phyloP scores from a whole-genome alignment of 2,329 filamentous ascomycete genomes.

The Dactylellina drechsleri region DNA sequence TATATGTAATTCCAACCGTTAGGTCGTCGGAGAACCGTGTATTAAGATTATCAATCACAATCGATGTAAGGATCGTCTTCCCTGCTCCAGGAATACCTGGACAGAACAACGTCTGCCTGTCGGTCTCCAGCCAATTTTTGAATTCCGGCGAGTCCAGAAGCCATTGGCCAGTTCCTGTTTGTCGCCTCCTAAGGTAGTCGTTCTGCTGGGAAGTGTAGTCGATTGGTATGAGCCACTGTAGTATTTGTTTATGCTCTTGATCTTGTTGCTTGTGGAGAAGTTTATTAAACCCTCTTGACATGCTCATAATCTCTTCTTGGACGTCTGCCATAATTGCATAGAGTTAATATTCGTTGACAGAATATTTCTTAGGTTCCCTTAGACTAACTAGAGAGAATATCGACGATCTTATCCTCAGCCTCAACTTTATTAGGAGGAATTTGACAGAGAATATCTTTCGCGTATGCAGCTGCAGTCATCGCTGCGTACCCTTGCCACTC shows the following conservation, averaged over 20 bases:
- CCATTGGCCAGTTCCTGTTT: slow-evolving; percentile 65
- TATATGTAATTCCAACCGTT: slow-evolving; percentile 62
- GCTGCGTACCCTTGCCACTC: too few species aligned
- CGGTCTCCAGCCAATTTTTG: slow-evolving; percentile 52
- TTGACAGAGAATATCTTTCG: slow-evolving; percentile 2
- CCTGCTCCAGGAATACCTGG: slow-evolving; percentile 26
- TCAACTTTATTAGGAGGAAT: not conserved
- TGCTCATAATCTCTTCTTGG: not conserved
- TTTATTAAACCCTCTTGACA: too few species aligned
- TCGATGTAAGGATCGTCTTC: slow-evolving; percentile 18
- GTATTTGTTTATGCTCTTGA: not conserved
- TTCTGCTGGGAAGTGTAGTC: slow-evolving; percentile 61
- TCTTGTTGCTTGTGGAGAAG: not conserved
- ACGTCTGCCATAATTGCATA: not conserved
- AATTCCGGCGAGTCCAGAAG: slow-evolving; percentile 63
- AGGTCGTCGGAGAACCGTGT: slow-evolving; percentile 28
- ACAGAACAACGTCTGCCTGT: slow-evolving; percentile 2
- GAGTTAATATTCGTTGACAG: not conserved
- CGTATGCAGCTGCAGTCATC: slow-evolving; percentile 5
- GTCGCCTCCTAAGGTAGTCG: slow-evolving; percentile 61
- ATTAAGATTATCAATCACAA: slow-evolving; percentile 48
- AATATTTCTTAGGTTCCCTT: not conserved
- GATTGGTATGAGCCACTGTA: not conserved
- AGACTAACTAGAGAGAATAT: not conserved
- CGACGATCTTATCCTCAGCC: not conserved